Percentiles rank a stretch among this genome's conserved stretches.
Conservation (phyloP, 2,329 filamentous ascomycete species). For the Diaporthe eres region DNA sequence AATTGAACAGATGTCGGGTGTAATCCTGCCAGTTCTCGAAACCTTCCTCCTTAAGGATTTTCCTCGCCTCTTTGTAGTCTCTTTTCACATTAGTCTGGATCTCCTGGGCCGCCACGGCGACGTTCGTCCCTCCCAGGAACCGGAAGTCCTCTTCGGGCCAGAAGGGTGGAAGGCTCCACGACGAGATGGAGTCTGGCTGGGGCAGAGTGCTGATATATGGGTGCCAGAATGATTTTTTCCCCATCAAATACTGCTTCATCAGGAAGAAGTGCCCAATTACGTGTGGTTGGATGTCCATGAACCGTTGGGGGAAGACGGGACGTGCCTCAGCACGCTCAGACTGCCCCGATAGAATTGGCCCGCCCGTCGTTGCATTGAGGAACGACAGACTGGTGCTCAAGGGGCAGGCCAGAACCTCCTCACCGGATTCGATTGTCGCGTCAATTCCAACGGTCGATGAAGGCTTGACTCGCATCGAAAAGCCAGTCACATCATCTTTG, state of each 20-base stretch:
- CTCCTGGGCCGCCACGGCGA: constrained; percentile 63
- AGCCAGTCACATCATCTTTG: constrained; percentile 63
- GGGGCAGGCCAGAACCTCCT: constrained; percentile 66
- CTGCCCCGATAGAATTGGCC: constrained; percentile 45
- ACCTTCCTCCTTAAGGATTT: constrained; percentile 52
- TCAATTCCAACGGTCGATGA: not conserved
- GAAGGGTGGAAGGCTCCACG: constrained; percentile 72
- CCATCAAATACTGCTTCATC: constrained; percentile 75
- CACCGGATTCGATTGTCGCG: constrained; percentile 51
- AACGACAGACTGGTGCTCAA: constrained; percentile 70
- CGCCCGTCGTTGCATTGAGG: constrained; percentile 64
- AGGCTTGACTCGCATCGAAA: constrained; percentile 66
- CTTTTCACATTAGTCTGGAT: constrained; percentile 61
- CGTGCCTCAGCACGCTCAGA: not conserved
- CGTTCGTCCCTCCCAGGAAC: constrained; percentile 68
- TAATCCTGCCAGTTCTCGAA: constrained; percentile 53
- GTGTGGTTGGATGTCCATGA: constrained; percentile 69
- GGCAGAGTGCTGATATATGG: constrained; percentile 78
- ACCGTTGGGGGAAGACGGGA: constrained; percentile 60
- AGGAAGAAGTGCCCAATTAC: constrained; percentile 78
- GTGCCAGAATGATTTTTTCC: constrained; percentile 73
- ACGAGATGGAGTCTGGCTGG: constrained; percentile 65
- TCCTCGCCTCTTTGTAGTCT: constrained; percentile 62
- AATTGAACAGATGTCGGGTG: constrained; percentile 69
- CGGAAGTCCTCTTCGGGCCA: constrained; percentile 74